A percentile compares a stretch with the other conserved stretches of the same genome.
Conservation (phyloP, 2,329 filamentous ascomycete species). For the Alternaria solani region DNA sequence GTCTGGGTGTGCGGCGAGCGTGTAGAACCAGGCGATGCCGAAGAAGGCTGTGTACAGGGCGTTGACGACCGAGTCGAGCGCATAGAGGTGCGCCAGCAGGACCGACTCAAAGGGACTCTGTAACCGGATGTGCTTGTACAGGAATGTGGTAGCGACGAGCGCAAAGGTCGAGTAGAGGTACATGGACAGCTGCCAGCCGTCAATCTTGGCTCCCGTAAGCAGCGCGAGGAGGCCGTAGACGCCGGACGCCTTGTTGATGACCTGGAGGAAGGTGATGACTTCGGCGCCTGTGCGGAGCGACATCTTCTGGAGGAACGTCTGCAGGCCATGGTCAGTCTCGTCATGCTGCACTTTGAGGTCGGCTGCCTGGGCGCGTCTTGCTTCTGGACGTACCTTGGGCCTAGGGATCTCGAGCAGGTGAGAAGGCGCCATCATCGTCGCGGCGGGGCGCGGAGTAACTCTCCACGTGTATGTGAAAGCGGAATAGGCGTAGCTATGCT, state of each 20-base stretch:
- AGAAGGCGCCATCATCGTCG: conserved; percentile 43
- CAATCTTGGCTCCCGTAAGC: conserved; percentile 84
- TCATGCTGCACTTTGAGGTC: neutral
- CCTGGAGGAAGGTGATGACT: conserved; percentile 80
- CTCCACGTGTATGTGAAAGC: conserved; percentile 4
- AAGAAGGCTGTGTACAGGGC: conserved; percentile 83
- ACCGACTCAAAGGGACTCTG: conserved; percentile 82
- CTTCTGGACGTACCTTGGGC: conserved; percentile 44
- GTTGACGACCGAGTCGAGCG: conserved; percentile 83
- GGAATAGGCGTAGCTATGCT: conserved; percentile 25
- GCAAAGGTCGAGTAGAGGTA: conserved; percentile 85
- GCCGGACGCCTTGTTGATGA: conserved; percentile 92
- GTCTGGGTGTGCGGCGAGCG: conserved; percentile 67
- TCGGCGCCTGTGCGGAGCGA: conserved; percentile 87
- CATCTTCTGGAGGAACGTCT: conserved; percentile 88
- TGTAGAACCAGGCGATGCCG: conserved; percentile 84
- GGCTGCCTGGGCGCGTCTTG: conserved; percentile 3
- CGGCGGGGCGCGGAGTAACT: conserved; percentile 6
- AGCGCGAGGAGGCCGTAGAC: conserved; percentile 90
- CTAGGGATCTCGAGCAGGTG: conserved; percentile 50
- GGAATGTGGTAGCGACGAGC: conserved; percentile 71
- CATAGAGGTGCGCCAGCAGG: conserved; percentile 83
- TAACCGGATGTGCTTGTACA: conserved; percentile 81
- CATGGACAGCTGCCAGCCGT: conserved; percentile 84
- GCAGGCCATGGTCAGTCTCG: conserved; percentile 27